These are phyloP conservation scores for Monosporascus sp. DNA, from an alignment of 2,329 filamentous ascomycete genomes.

Conservation along the genomic window DNA sequence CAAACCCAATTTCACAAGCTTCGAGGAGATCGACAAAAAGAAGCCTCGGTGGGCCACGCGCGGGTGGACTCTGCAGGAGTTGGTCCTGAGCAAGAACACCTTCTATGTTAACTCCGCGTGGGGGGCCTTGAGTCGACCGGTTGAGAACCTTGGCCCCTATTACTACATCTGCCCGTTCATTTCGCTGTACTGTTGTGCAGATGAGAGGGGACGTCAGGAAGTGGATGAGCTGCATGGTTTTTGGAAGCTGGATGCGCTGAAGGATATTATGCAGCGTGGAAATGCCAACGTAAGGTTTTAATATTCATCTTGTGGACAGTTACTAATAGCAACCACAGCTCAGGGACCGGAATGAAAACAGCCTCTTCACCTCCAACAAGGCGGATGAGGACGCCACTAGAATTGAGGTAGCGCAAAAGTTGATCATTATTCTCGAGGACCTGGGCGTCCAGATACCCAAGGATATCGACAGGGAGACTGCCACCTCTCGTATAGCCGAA, in stretches of 20 bases:
- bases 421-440: slow-evolving; percentile 16
- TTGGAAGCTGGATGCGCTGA: too few relatives aligned
- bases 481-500: slow-evolving; percentile 15
- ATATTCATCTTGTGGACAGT: not conserved
- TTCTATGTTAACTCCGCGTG: slow-evolving; percentile 28
- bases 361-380: too few relatives aligned
- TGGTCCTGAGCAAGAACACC: slow-evolving; percentile 28
- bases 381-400: not conserved
- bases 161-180: slow-evolving; percentile 25
- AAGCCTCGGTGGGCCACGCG: slow-evolving; percentile 22
- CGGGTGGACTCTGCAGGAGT: slow-evolving; percentile 28
- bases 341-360: not conserved
- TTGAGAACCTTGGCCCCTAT: slow-evolving; percentile 25
- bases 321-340: not conserved
- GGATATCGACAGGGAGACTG: slow-evolving; percentile 15
- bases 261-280: not conserved
- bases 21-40: slow-evolving; percentile 10
- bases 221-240: too few relatives aligned
- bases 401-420: slow-evolving; percentile 9
- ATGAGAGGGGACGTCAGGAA: too few relatives aligned
- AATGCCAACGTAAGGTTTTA: slow-evolving; percentile 1
- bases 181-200: not conserved
- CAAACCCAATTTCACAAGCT: slow-evolving; percentile 13
- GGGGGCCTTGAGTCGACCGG: slow-evolving; percentile 19
- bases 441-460: slow-evolving; percentile 17